phyloP scores from a whole-genome alignment of 2,329 filamentous ascomycete species.

The Ascochyta clinopodiicola region DNA sequence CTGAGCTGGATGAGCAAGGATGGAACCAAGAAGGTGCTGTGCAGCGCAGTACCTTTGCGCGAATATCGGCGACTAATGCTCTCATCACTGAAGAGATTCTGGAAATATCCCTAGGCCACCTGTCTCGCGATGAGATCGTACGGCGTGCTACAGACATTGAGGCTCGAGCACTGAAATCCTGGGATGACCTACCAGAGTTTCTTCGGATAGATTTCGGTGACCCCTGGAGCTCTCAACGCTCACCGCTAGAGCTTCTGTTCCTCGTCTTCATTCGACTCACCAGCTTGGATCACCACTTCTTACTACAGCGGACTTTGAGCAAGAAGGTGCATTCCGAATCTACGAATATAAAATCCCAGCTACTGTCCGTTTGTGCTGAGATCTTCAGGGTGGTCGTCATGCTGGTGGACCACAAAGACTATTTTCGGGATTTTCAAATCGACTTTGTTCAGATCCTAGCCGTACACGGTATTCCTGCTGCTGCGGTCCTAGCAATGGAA shows the following conservation, averaged over 20 bases:
- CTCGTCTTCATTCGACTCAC: constrained; percentile 55
- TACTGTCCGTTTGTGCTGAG: constrained; percentile 48
- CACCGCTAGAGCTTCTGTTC: constrained; percentile 53
- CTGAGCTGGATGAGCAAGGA: constrained; percentile 56
- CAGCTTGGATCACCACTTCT: constrained; percentile 64
- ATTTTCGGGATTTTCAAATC: constrained; percentile 52
- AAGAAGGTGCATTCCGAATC: constrained; percentile 48
- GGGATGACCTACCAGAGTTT: constrained; percentile 36
- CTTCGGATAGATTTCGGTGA: constrained; percentile 31
- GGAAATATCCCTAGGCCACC: constrained; percentile 59
- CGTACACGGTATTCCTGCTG: constrained; percentile 51
- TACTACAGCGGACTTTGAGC: constrained; percentile 63
- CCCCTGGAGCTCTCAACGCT: constrained; percentile 23
- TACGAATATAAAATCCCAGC: constrained; percentile 24
- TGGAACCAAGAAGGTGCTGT: constrained; percentile 59
- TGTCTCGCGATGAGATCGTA: constrained; percentile 45
- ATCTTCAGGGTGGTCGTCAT: constrained; percentile 50
- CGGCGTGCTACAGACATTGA: constrained; percentile 46
- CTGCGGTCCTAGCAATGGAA: constrained; percentile 53
- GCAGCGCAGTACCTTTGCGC: constrained; percentile 53
- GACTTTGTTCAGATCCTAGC: constrained; percentile 50
- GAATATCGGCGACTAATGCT: constrained; percentile 58
- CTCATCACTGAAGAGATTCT: constrained; percentile 65
- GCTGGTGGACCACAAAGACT: constrained; percentile 48
- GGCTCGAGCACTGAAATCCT: constrained; percentile 23